These are phyloP conservation scores for Debaryomyces nepalensis DNA, from an alignment of 1,139 yeast species.

Conservation along the genomic window DNA sequence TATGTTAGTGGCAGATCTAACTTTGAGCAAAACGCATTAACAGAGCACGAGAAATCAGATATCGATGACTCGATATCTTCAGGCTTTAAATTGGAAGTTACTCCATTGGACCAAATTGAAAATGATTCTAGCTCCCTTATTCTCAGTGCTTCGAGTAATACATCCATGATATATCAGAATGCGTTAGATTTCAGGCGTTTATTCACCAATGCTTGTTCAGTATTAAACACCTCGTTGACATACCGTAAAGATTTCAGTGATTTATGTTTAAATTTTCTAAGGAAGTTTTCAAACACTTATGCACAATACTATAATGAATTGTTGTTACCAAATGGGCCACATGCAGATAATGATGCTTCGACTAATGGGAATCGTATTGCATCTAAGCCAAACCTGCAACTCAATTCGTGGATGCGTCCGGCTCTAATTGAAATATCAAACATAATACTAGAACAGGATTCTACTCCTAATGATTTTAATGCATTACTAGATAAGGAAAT, in stretches of 20 bases:
- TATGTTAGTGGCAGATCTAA: constrained; percentile 30
- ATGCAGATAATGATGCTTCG: constrained; percentile 4
- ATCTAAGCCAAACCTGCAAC: constrained; percentile 33
- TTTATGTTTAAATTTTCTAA: constrained; percentile 43
- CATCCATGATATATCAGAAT: constrained; percentile 44
- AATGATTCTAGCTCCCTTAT: constrained; percentile 4
- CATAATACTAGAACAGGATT: constrained; percentile 25
- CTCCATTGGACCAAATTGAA: constrained; percentile 11
- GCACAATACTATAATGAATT: constrained; percentile 36
- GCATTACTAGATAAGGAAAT: constrained; percentile 39
- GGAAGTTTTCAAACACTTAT: constrained; percentile 38
- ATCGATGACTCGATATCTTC: constrained; percentile 13
- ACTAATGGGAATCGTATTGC: constrained; percentile 1
- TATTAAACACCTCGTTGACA: constrained; percentile 63
- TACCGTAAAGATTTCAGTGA: constrained; percentile 58
- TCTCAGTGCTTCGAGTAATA: constrained; percentile 11
- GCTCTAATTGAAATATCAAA: constrained; percentile 41
- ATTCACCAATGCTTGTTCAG: constrained; percentile 54
- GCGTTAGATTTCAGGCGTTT: constrained; percentile 59
- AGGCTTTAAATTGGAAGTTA: constrained; percentile 25
- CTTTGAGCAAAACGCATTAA: constrained; percentile 6
- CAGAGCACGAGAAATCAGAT: constrained; percentile 6
- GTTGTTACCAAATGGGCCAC: constrained; percentile 16
- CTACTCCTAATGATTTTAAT: constrained; percentile 17
- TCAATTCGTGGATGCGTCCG: constrained; percentile 51